Evolutionary conservation across 2,329 filamentous ascomycete species (phyloP).

Genomic region (Fusarium chaquense): DNA sequence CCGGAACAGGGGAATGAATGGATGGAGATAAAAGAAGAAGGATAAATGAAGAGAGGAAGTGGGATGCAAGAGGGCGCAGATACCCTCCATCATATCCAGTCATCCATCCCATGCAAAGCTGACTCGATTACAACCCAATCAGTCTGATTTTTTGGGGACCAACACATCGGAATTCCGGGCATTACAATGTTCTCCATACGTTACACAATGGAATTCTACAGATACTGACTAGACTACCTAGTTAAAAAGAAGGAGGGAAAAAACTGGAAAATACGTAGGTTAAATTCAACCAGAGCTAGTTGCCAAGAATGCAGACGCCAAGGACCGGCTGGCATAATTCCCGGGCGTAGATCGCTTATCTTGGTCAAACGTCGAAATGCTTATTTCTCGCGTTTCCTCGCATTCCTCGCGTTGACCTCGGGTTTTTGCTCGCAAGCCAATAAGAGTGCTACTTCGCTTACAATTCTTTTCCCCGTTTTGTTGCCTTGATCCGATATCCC

Average conservation of each 20-base stretch:
- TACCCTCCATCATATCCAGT: slow-evolving; percentile 1
- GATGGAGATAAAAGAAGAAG: neutral
- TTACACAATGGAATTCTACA: neutral
- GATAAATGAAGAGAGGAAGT: neutral
- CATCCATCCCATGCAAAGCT: slow-evolving; percentile 15
- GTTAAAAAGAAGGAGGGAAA: neutral
- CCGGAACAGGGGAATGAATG: neutral
- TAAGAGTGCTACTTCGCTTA: neutral
- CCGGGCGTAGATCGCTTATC: slow-evolving; percentile 30
- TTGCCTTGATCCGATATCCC: neutral
- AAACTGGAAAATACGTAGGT: slow-evolving; percentile 9
- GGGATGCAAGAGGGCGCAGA: neutral
- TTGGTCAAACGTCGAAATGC: slow-evolving; percentile 3
- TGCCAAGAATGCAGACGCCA: slow-evolving; percentile 2
- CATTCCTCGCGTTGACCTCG: slow-evolving; percentile 23
- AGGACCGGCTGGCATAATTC: slow-evolving; percentile 23
- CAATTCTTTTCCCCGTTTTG: neutral
- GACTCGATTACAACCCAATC: slow-evolving; percentile 14
- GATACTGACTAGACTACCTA: neutral
- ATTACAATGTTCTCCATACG: neutral
- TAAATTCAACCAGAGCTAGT: slow-evolving; percentile 18
- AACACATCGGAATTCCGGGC: slow-evolving; percentile 5
- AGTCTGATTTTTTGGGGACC: slow-evolving; percentile 10
- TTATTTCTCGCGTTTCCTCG: slow-evolving; percentile 25
- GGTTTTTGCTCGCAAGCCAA: neutral